Evolutionary conservation across 108 stramenopile genomes (phyloP), one percentile per base, ranked within the genome.

Genomic region (Cylindrotheca fusiformis): DNA sequence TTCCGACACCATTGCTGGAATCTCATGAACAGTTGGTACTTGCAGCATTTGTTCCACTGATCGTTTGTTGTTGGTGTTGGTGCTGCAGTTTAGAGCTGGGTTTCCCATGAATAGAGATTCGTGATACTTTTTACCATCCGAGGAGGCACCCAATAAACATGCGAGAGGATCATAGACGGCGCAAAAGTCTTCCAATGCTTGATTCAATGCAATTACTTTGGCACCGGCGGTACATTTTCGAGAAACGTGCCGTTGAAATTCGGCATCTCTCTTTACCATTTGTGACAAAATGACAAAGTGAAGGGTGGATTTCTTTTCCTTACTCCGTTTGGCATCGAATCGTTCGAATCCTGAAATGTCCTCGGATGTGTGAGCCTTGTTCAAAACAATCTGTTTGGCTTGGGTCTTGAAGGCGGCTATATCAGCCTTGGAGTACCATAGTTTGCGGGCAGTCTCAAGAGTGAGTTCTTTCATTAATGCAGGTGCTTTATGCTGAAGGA

Each of bases 271-370:
- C 6, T 17, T 84, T 84, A 26, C 78, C 80, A 28, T 88, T 84
- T 12, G 79, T 61, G 28, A 88, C 87, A 67, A 93, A 88, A 52
- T 89, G 87, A 69, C 91, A 93, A 0, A 93, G 57, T 8, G 87
- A 80, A 2, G 65, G 49, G 47, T 82, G 89, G 45, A 80, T 85
- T 23, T 87, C 91, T 24, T 79, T 14, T 41, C 10, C 14, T 14
- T 6, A 14, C 10, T 10, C 6, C 36, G 36, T 41, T 41, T 14
- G 10, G 14, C 6, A 10, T 41, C 14, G 36, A 10, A 41, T 41
- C 36, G 36, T 41, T 41, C 36, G 10, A 41, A 14, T 14, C 36
- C 36, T 10, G 14, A 41, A 14, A 14, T 41, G 6, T 41, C 36
- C 36, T 41, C 36, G 14, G 6, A 10, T 6, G 36, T 10, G 14